Conservation (phyloP, 2,329 filamentous ascomycete species). For the Aspergillus sp. region DNA sequence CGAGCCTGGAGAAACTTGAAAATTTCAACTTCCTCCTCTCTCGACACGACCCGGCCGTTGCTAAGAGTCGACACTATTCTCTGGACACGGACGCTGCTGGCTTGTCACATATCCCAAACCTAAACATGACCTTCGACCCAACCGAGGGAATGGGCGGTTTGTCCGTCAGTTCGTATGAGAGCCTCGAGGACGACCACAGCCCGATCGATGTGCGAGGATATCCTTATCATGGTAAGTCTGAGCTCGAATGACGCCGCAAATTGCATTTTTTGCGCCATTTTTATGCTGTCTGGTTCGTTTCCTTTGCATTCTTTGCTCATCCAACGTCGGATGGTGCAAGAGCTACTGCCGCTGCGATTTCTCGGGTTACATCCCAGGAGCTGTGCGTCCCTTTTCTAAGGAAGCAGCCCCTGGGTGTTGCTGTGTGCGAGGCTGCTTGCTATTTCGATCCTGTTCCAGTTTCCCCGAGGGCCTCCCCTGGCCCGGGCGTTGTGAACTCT, state of each 20-base stretch:
- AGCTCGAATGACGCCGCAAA: constrained; percentile 25
- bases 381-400: constrained; percentile 10
- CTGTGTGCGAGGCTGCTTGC: neutral
- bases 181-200: constrained; percentile 40
- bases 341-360: constrained; percentile 8
- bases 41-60: constrained; percentile 32
- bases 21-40: constrained; percentile 39
- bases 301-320: constrained; percentile 16
- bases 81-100: constrained; percentile 36
- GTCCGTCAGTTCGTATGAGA: constrained; percentile 44
- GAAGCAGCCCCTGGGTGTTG: constrained; percentile 8
- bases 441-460: neutral
- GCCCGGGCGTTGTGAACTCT: neutral
- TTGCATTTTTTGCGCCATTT: constrained; percentile 38
- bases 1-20: constrained; percentile 35
- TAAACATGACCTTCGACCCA: constrained; percentile 42
- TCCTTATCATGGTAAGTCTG: constrained; percentile 41
- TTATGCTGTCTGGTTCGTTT: constrained; percentile 28
- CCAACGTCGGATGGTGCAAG: constrained; percentile 12
- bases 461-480: neutral
- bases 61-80: constrained; percentile 38
- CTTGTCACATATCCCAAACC: constrained; percentile 31
- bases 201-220: constrained; percentile 40
- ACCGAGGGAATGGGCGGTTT: constrained; percentile 42
- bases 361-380: constrained; percentile 9